Conservation (phyloP, 345 rosid species). For the Lepidium sativum region DNA sequence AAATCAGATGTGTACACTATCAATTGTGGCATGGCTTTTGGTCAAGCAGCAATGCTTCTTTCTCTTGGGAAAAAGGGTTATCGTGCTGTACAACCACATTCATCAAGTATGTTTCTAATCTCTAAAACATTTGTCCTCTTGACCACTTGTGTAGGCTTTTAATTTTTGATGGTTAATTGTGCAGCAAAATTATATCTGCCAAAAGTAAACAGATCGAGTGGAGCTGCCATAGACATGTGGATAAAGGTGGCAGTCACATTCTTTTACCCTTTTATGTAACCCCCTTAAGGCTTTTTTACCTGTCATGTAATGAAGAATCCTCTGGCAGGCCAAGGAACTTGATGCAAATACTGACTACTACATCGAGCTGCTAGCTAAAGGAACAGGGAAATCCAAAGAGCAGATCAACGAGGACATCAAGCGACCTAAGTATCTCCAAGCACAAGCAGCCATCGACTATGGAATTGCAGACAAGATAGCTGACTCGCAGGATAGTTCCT, state of each 20-base stretch:
- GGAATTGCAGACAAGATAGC: constrained; percentile 83
- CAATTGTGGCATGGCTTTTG: constrained; percentile 81
- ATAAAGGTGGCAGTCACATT: constrained; percentile 41
- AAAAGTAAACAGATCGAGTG: constrained; percentile 58
- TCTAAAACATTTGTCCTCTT: not conserved
- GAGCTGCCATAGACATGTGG: constrained; percentile 79
- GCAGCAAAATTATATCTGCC: constrained; percentile 82
- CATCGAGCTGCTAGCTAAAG: constrained; percentile 64
- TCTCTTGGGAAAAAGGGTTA: constrained; percentile 71
- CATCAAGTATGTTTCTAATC: constrained; percentile 47
- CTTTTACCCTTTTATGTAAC: not conserved
- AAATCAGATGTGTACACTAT: constrained; percentile 62
- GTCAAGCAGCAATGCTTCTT: constrained; percentile 95
- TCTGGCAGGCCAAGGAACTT: constrained; percentile 68
- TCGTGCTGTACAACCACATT: constrained; percentile 63
- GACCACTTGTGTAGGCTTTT: not conserved
- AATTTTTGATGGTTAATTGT: constrained; percentile 10
- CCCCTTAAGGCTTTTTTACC: not conserved
- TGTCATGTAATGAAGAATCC: constrained; percentile 1
- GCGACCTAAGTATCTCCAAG: constrained; percentile 57
- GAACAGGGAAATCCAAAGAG: constrained; percentile 72
- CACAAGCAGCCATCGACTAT: constrained; percentile 70
- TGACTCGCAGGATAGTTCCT: constrained; percentile 45
- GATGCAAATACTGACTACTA: constrained; percentile 60
- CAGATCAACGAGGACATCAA: constrained; percentile 64